Evolutionary conservation across 495 filamentous ascomycete genomes (phyloP), one percentile per base, ranked within the genome.

Genomic region (Hyaloscypha bicolor): DNA sequence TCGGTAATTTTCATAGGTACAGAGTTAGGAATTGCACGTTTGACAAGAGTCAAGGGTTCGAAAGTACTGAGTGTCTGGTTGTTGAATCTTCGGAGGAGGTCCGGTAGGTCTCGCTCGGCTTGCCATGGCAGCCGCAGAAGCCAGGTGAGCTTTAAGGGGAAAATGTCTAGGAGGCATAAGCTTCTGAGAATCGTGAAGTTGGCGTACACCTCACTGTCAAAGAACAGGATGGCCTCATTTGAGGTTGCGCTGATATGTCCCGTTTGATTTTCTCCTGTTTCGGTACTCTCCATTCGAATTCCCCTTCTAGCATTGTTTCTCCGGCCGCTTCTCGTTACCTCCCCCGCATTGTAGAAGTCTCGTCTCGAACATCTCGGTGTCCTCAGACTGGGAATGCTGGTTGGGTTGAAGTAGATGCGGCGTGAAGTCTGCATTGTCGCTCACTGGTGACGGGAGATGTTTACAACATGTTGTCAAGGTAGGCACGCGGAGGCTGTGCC

Each of bases 171-270:
- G 19, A 12, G 31, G 21, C 3, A 11, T 56, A 32, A 76, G 88
- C 73, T 77, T 48, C 11, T 48, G 42, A 6, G 42, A 48, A 48
- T 16, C 8, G 42, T 3, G 16, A 48, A 48, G 42, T 48, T 48
- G 42, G 42, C 1, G 11, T 16, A 12, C 42, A 48, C 6, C 51
- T 56, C 22, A 96, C 93, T 97, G 74, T 96, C 93, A 68, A 99
- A 87, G 77, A 94, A 99, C 8, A 99, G 71, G 30, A 97, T 87
- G 0, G 87, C 88, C 78, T 97, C 93, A 65, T 90, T 90, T 1
- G 88, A 76, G 2, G 76, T 81, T 6, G 90, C 75, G 25, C 84
- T 76, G 66, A 99, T 96, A 74, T 97, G 93, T 3, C 95, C 94
- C 9, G 81, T 82, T 69, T 88, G 83, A 63, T 85, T 76, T 33